Percentiles rank a stretch among this genome's conserved stretches.
Evolutionary conservation across 2,329 filamentous ascomycete genomes (phyloP).

Genomic region (Alternaria infectoria): DNA sequence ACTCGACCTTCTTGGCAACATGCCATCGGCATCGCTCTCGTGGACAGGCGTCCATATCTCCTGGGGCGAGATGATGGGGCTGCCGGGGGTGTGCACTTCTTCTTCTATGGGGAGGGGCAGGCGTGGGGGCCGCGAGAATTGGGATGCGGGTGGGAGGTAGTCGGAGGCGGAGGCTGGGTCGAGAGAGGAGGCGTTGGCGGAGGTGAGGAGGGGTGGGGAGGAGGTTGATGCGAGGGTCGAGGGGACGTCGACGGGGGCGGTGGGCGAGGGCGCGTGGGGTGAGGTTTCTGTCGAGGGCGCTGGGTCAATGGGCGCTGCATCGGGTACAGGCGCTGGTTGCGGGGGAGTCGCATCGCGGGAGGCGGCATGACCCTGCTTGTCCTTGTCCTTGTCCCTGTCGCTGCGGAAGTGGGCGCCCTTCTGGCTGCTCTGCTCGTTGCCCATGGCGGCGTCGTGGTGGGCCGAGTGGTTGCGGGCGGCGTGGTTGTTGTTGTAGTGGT

Average conservation of each 20-base stretch:
- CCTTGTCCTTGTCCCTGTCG: constrained; percentile 7
- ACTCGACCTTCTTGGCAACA: constrained; percentile 58
- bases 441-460: constrained; percentile 35
- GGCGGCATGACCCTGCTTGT: constrained; percentile 9
- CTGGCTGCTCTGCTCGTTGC: constrained; percentile 49
- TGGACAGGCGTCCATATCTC: constrained; percentile 61
- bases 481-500: constrained; percentile 25
- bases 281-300: constrained; percentile 2
- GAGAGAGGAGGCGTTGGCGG: constrained; percentile 33
- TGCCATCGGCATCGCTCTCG: constrained; percentile 54
- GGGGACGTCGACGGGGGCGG: constrained; percentile 51
- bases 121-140: constrained; percentile 76
- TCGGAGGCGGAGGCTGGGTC: constrained; percentile 44
- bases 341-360: constrained; percentile 5
- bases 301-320: constrained; percentile 28
- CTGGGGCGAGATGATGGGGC: constrained; percentile 79
- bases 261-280: constrained; percentile 28
- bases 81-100: constrained; percentile 86
- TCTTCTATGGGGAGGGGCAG: constrained; percentile 93
- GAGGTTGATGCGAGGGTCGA: constrained; percentile 15
- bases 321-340: constrained; percentile 23
- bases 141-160: constrained; percentile 48
- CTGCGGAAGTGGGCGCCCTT: constrained; percentile 20
- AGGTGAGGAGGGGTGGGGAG: constrained; percentile 33
- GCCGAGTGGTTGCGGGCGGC: not conserved